Conservation (phyloP, 345 rosid species). For the Linum trigynum region DNA sequence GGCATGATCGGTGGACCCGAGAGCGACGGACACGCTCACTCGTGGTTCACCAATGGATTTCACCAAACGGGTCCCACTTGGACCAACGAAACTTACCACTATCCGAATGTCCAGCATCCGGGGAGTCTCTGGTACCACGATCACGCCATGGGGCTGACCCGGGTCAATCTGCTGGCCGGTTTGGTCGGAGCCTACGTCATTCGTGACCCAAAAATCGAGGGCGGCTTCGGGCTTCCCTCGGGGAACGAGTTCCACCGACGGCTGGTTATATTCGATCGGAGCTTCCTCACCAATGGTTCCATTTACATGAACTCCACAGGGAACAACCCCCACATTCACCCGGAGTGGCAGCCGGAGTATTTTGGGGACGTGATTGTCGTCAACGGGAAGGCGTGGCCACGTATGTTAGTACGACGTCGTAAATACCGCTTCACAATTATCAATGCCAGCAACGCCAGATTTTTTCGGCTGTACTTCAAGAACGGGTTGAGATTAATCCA, state of each 20-base stretch:
- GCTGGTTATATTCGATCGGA: constrained; percentile 64
- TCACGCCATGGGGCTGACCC: constrained; percentile 80
- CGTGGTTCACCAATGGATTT: constrained; percentile 81
- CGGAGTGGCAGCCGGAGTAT: constrained; percentile 96
- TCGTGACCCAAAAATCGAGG: constrained; percentile 46
- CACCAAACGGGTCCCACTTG: constrained; percentile 49
- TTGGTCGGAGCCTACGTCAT: constrained; percentile 66
- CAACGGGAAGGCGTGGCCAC: constrained; percentile 92
- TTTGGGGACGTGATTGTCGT: constrained; percentile 75
- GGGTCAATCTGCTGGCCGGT: constrained; percentile 84
- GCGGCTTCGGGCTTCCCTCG: constrained; percentile 44
- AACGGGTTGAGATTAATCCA: constrained; percentile 51
- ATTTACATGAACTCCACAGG: constrained; percentile 80
- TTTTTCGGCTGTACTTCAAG: constrained; percentile 58
- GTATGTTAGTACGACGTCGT: constrained; percentile 54
- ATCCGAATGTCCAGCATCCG: constrained; percentile 64
- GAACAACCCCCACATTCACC: constrained; percentile 80
- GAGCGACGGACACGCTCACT: constrained; percentile 64
- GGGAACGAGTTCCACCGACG: constrained; percentile 54
- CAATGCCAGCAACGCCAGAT: constrained; percentile 80
- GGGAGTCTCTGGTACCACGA: constrained; percentile 95
- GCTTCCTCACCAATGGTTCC: constrained; percentile 56
- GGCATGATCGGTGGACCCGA: constrained; percentile 66
- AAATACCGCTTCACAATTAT: constrained; percentile 73
- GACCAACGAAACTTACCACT: constrained; percentile 46